Percentiles rank a stretch among this genome's conserved stretches.
phyloP scores from a whole-genome alignment of 2,329 filamentous ascomycete genomes.

The Fusarium tuaranense region DNA sequence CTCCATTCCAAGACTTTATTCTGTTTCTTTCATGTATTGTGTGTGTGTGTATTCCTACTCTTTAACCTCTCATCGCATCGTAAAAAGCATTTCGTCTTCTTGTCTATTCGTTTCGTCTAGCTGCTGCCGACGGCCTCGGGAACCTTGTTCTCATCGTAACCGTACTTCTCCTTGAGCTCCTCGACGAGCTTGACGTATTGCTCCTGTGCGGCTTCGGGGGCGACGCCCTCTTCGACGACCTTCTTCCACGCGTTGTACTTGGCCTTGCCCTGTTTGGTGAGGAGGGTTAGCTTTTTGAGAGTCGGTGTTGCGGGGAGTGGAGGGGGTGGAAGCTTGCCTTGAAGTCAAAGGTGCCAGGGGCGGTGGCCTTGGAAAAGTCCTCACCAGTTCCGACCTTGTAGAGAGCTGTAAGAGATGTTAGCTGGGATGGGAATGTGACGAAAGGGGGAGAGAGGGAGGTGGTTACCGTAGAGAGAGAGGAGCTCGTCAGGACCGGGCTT shows the following conservation, averaged over 20 bases:
- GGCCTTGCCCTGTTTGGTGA: conserved; percentile 73
- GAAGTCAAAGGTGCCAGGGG: conserved; percentile 77
- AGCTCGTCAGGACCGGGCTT: conserved; percentile 75
- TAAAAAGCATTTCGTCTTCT: background rate
- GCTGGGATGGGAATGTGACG: no score
- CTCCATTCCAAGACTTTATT: conserved; percentile 20
- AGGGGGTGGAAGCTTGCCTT: conserved; percentile 59
- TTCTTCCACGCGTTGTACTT: conserved; percentile 85
- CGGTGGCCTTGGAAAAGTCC: conserved; percentile 65
- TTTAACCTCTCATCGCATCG: conserved; percentile 22
- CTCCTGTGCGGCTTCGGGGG: conserved; percentile 76
- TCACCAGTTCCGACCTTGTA: conserved; percentile 70
- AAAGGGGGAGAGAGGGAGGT: background rate
- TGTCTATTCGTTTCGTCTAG: conserved; percentile 9
- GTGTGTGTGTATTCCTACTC: conserved; percentile 20
- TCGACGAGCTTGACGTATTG: conserved; percentile 81
- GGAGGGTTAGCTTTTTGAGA: conserved; percentile 14
- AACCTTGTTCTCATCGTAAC: conserved; percentile 73
- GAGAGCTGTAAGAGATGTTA: conserved; percentile 56
- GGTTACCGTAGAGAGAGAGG: conserved; percentile 71
- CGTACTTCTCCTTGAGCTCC: conserved; percentile 76
- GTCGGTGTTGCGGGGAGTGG: background rate
- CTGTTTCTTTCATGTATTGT: conserved; percentile 10
- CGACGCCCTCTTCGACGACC: conserved; percentile 71
- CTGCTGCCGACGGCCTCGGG: conserved; percentile 66